Evolutionary conservation across 169 alveolate genomes (phyloP), one percentile per base, ranked within the genome.

Genomic region (Cryptosporidium ryanae): DNA sequence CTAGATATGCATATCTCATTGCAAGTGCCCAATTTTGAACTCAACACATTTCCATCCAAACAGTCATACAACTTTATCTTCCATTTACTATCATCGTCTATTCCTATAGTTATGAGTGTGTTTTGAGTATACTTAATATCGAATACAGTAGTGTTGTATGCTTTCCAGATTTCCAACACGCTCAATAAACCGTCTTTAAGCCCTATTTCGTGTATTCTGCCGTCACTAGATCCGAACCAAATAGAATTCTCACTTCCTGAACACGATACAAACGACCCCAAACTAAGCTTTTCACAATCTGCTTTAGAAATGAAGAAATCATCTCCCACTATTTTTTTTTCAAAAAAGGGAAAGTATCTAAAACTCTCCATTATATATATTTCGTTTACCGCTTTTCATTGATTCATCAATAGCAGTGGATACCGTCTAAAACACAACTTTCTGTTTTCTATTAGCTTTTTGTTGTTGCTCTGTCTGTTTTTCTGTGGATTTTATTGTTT

Each of bases 201-300:
- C 13, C 87, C 71, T 31, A 76, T 38, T 55, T 76, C 87, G 15
- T 31, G 44, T 18, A 76, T 61, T 34, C 43, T 43, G 2, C 87
- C 87, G 63, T 76, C 71, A 6, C 71, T 70, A n/a, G 87, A 59
- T 5, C 87, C 87, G 12, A 76, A 76, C 87, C 87, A 76, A 21
- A 76, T 55, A 18, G 87, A 76, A 44, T 76, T 76, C 52, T 76
- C 87, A 31, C 63, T 76, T 27, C 87, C 87, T 13, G 87, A 59
- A 21, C 87, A 76, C n/a, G 87, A 43, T 23, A 76, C 63, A 76
- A 76, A 76, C 21, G 87, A 76, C 3, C 71, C 71, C 23, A 76
- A 21, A 1, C 87, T 71, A 27, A 76, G 29, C 12, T 55, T 76
- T 61, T 76, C 87, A 38, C 38, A 76, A 55, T 76, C 87, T 18